Percentiles rank a stretch among this genome's conserved stretches.
These are phyloP conservation scores for Diaporthe destruens DNA, from an alignment of 2,329 filamentous ascomycete species.

Conservation along the genomic window DNA sequence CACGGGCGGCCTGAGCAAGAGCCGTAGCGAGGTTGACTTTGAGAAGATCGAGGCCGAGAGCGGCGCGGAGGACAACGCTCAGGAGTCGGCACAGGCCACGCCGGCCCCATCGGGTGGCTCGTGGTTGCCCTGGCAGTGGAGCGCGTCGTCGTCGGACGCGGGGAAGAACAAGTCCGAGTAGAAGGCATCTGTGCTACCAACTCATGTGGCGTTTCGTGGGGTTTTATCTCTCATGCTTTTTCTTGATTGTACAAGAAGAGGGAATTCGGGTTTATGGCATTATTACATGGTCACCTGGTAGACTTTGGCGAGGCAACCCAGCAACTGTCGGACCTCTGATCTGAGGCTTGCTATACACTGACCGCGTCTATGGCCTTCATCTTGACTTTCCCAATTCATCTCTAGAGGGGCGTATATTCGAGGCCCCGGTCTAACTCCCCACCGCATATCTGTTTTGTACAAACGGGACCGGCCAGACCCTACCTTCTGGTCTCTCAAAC, in stretches of 20 bases:
- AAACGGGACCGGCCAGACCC: background rate
- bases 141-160: constrained; percentile 45
- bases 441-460: constrained; percentile 6
- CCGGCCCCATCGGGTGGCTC: constrained; percentile 48
- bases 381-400: background rate
- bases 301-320: constrained; percentile 25
- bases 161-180: constrained; percentile 47
- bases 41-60: constrained; percentile 87
- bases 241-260: constrained; percentile 2
- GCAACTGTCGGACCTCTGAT: background rate
- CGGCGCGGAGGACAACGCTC: constrained; percentile 65
- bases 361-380: background rate
- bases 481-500: background rate
- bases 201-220: constrained; percentile 3
- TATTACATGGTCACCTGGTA: constrained; percentile 31
- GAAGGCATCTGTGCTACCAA: background rate
- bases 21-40: constrained; percentile 88
- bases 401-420: constrained; percentile 27
- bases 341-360: background rate
- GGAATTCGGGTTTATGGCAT: background rate
- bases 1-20: constrained; percentile 77
- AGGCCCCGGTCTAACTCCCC: constrained; percentile 20
- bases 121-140: constrained; percentile 66
- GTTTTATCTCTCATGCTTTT: background rate
- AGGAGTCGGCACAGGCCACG: constrained; percentile 46